Conservation (phyloP, 768 basidiomycete genomes). For the Macrolepiota fuliginosa region DNA sequence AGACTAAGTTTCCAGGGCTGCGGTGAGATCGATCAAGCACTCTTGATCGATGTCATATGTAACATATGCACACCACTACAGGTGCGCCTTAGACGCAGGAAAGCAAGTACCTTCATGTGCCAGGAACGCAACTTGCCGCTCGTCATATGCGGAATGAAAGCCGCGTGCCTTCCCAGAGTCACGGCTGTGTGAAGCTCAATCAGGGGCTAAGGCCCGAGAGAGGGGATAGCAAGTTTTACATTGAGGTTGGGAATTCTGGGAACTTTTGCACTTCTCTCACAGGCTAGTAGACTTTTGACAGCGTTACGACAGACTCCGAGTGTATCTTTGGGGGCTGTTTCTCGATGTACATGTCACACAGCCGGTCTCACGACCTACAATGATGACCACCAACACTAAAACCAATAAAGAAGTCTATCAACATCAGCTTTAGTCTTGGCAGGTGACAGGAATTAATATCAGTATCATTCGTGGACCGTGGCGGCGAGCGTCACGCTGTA, state of each 20-base stretch:
- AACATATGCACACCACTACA: neutral
- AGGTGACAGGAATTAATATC: neutral
- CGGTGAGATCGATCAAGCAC: neutral
- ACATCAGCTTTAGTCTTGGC: neutral
- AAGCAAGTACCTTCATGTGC: neutral
- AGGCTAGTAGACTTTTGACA: neutral
- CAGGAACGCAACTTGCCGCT: neutral
- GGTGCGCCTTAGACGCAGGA: neutral
- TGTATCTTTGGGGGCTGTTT: neutral
- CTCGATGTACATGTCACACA: neutral
- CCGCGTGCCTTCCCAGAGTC: neutral
- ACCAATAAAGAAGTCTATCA: neutral
- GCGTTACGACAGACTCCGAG: neutral
- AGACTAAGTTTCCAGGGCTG: slow-evolving; percentile 5
- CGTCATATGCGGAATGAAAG: neutral
- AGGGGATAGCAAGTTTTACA: neutral
- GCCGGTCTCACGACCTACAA: neutral
- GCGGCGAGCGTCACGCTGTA: neutral
- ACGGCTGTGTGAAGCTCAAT: neutral
- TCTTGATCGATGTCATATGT: neutral
- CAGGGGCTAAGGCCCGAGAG: neutral
- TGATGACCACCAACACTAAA: neutral
- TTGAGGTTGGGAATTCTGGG: neutral
- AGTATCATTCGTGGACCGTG: neutral
- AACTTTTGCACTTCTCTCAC: neutral